Evolutionary conservation across 257 asterid genomes (phyloP).

Genomic region (Petunia axillaris): DNA sequence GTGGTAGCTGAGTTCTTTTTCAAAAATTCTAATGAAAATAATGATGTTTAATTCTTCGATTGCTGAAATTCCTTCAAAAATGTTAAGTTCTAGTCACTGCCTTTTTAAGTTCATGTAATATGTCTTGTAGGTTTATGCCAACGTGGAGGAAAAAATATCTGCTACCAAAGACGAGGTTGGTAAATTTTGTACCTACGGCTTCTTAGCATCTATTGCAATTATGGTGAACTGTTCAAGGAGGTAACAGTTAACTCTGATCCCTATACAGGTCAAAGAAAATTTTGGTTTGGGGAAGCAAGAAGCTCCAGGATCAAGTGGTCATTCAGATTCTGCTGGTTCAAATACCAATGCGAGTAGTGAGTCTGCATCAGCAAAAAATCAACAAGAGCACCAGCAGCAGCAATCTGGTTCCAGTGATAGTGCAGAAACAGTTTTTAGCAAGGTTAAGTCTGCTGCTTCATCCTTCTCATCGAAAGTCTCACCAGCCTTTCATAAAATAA

Average conservation of each 20-base stretch:
- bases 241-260: constrained; percentile 14
- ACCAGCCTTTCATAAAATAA: constrained; percentile 65
- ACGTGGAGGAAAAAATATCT: constrained; percentile 75
- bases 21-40: too few relatives aligned
- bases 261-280: constrained; percentile 69
- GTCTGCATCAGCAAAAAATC: constrained; percentile 55
- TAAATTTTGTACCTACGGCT: constrained; percentile 29
- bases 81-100: constrained; percentile 21
- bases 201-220: background rate
- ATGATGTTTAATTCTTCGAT: background rate
- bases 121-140: constrained; percentile 66
- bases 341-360: constrained; percentile 44
- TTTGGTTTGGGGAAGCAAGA: constrained; percentile 75
- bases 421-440: constrained; percentile 64
- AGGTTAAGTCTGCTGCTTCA: constrained; percentile 64
- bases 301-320: constrained; percentile 44
- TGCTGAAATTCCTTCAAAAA: background rate
- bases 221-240: background rate
- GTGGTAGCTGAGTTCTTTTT: background rate
- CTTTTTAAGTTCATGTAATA: constrained; percentile 28
- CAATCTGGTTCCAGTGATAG: constrained; percentile 50
- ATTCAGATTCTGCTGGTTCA: constrained; percentile 40
- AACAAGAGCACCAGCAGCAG: constrained; percentile 66
- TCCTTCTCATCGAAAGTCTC: constrained; percentile 65
- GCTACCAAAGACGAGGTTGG: constrained; percentile 91